Evolutionary conservation across 2,329 filamentous ascomycete genomes (phyloP), one percentile per base, ranked within the genome.

Genomic region (Monosporascus sp.): DNA sequence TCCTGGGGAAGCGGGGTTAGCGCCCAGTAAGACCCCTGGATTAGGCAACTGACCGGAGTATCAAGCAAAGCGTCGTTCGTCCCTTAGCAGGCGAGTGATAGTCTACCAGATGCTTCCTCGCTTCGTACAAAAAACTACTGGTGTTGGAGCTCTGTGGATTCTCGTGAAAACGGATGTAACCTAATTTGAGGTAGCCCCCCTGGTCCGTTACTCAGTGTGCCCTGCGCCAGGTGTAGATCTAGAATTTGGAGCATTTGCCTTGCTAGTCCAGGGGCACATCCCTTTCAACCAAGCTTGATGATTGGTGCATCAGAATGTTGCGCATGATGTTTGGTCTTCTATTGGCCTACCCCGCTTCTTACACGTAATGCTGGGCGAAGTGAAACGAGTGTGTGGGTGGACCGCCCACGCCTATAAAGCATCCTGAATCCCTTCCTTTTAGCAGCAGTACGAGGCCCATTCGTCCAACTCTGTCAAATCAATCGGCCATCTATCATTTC

Each of bases 301-400:
- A 64, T 66, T 66, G 65, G 65, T 47, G 41, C 53, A 52, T 51
- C 37, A 25, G 47, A 27, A 54, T 54, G 56, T 62, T 63, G 60
- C 54, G 59, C 60, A 56, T 36, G 48, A 54, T 52, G 18, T 47
- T 49, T 52, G 45, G 42, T 52, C 59, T 18, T 52, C 50, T 31
- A 67, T 65, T 65, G 62, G 62, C 17, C 48, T 64, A 67, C 64
- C 65, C 64, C 65, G 65, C 65, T 65, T 62, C 61, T 54, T 59
- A 34, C 56, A 49, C 51, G 47, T 44, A 47, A 34, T 22, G 34
- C 39, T 24, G 31, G 15, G 3, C 24, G 22, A 17, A 4, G 46
- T 52, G 38, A 27, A 37, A 44, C 24, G 25, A 25, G 7, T 46
- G 42, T 25, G 25, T 22, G 45, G 17, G 44, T 51, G 47, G 25